These are phyloP conservation scores for Huntiella bhutanensis DNA, from an alignment of 2,329 filamentous ascomycete genomes.

Conservation along the genomic window DNA sequence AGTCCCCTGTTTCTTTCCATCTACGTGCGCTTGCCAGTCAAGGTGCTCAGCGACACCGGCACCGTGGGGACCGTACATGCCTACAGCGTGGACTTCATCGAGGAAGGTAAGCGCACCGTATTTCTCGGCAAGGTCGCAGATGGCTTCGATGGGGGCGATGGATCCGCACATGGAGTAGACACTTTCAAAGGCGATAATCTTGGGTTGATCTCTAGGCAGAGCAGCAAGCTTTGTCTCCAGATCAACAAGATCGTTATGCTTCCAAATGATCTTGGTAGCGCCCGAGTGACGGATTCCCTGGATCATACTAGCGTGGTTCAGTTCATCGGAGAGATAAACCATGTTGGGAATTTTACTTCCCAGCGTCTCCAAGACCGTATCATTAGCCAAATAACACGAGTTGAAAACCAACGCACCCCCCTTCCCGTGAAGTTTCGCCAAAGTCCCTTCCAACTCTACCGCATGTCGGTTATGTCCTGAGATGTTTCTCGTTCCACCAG, in stretches of 20 bases:
- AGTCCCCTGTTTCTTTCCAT: conserved; percentile 57
- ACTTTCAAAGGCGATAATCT: conserved; percentile 97
- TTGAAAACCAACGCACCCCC: conserved; percentile 87
- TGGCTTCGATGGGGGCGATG: conserved; percentile 85
- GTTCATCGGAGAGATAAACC: conserved; percentile 89
- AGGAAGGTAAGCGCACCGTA: conserved; percentile 95
- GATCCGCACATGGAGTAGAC: conserved; percentile 99
- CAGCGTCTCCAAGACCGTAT: conserved; percentile 89
- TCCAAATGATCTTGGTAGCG: conserved; percentile 94
- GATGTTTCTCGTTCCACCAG: conserved; percentile 91
- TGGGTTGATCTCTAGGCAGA: conserved; percentile 66
- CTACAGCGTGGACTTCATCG: conserved; percentile 96
- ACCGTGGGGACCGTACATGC: conserved; percentile 94
- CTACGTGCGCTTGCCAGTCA: conserved; percentile 71
- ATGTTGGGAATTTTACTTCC: conserved; percentile 92
- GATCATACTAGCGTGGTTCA: conserved; percentile 99
- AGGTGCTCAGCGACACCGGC: conserved; percentile 95
- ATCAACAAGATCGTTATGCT: conserved; percentile 90
- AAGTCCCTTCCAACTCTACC: conserved; percentile 58
- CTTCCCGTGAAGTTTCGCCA: conserved; percentile 80
- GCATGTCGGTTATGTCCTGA: conserved; percentile 96
- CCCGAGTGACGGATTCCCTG: conserved; percentile 96
- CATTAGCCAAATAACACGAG: conserved; percentile 96
- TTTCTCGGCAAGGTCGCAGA: conserved; percentile 91
- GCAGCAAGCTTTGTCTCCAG: conserved; percentile 83